Base-by-base conservation (phyloP, 148 eudicot species). In the Dianthus caryophyllus region DNA sequence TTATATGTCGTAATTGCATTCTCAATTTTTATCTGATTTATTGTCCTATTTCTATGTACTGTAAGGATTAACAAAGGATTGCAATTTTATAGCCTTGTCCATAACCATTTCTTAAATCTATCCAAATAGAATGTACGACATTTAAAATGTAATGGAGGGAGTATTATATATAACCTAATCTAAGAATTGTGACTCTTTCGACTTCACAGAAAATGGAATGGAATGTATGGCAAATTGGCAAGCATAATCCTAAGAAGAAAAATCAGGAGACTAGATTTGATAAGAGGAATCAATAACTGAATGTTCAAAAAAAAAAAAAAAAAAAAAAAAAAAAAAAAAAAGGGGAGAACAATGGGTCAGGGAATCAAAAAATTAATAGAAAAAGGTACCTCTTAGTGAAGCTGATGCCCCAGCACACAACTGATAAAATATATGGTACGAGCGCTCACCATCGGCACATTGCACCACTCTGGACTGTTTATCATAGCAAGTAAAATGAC, bases 351-450 rank as follows among this genome's bases (percentile, higher is more conserved):
- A 22, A 26, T 69, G 25, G 58, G 39, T n/a, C 22, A 65, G 38
- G 44, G 30, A 1, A 24, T 29, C 29, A 21, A 41, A 41, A 27
- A 29, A 60, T 29, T 12, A 51, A 49, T 36, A 71, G 31, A 24
- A 25, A 1, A 30, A n/a, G 54, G 54, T 84, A 94, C 99, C 97
- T 88, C 79, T 81, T 14, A 94, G 86, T 58, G 76, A 58, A 61
- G 81, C 61, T 71, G 97, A 82, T 75, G 99, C 97, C 73, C 99
- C 99, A 18, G 93, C 86, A 86, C 99, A 94, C 63, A 94, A 88
- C 73, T 94, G 99, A 86, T 94, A 94, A 79, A 94, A 94, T 69
- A 91, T 86, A 86, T 94, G 99, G 80, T 90, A 94, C 27, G 99
- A 94, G 73, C 99, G 83, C 78, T 94, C 99, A 72, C 99, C 99